These are phyloP conservation scores for Filosporella fistucella DNA, from an alignment of 495 filamentous ascomycete species.

Conservation along the genomic window DNA sequence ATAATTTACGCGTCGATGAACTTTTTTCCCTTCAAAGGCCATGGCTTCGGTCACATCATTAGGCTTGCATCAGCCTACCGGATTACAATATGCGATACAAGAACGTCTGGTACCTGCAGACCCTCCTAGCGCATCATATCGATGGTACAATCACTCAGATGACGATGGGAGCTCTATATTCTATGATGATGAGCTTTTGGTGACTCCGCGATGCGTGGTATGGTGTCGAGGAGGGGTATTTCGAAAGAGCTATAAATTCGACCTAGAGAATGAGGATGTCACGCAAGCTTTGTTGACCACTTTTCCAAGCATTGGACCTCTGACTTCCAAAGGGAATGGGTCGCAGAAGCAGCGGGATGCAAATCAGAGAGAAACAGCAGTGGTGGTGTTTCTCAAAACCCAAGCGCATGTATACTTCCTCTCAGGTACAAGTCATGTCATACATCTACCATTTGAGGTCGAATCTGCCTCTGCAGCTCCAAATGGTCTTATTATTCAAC, in stretches of 20 bases:
- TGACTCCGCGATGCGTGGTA: conserved; percentile 76
- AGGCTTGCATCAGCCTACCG: conserved; percentile 81
- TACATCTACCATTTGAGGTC: conserved; percentile 92
- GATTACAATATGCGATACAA: conserved; percentile 74
- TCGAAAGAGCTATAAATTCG: conserved; percentile 81
- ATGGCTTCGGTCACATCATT: conserved; percentile 90
- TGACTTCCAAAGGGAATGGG: conserved; percentile 19
- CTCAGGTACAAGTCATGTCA: conserved; percentile 80
- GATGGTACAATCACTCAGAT: conserved; percentile 57
- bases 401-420: conserved; percentile 93
- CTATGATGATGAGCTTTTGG: conserved; percentile 74
- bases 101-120: conserved; percentile 74
- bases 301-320: conserved; percentile 58
- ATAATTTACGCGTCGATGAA: conserved; percentile 18
- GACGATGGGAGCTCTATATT: conserved; percentile 31
- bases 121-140: conserved; percentile 61
- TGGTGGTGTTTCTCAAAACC: conserved; percentile 88
- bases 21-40: conserved; percentile 5
- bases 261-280: conserved; percentile 79
- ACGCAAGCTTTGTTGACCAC: conserved; percentile 78
- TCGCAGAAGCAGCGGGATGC: conserved; percentile 15
- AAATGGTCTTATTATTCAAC: conserved; percentile 76
- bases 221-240: conserved; percentile 88
- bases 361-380: conserved; percentile 48
- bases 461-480: conserved; percentile 81